Base-by-base conservation (phyloP, 2,329 filamentous ascomycete genomes). In the Xylariaceae sp. region DNA sequence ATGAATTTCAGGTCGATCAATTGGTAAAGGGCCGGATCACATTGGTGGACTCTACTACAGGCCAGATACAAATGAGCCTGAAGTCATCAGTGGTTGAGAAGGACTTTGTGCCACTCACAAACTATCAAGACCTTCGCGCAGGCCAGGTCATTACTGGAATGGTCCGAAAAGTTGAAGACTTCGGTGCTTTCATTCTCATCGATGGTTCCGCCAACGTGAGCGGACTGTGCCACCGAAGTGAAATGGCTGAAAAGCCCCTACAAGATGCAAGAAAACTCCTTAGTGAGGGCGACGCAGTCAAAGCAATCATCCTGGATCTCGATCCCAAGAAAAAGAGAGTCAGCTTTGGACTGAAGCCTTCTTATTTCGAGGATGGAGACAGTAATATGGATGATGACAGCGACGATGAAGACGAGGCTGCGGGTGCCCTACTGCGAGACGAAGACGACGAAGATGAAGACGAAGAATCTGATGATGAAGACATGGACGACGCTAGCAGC, bases 81-180 rank as follows among this genome's bases (percentile, higher is more conserved):
- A 98, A 96, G 77, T 82, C 87, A 40, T 97, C 94, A 0, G 85
- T 90, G 4, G 82, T 97, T 7, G 89, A 96, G 56, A 86, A 90
- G 62, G 81, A 93, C 64, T 96, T 91, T 73, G 85, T 86, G 40
- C 85, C 90, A 19, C 87, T 86, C 1, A 73, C 88, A n/a, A 87
- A 84, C 0, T 89, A 94, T 61, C 81, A 82, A n/a, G 91, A 96
- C 65, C 79, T 98, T 54, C 86, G 89, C 69, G 78, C 84, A 60
- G 93, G 92, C 6, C 90, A 96, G 73, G 78, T 92, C 28, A 83
- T 99, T 29, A 96, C 91, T 11, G 95, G 93, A 45, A 96, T 91
- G 71, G 86, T 99, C 53, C 88, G 93, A 67, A 96, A 96, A 75
- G 92, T 98, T 2, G 91, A 96, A 69, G 90, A 96, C 28, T 99